Percentiles rank a stretch among this genome's conserved stretches.
Evolutionary conservation across 2,329 filamentous ascomycete species (phyloP).

Genomic region (Rutstroemia sydowiana): DNA sequence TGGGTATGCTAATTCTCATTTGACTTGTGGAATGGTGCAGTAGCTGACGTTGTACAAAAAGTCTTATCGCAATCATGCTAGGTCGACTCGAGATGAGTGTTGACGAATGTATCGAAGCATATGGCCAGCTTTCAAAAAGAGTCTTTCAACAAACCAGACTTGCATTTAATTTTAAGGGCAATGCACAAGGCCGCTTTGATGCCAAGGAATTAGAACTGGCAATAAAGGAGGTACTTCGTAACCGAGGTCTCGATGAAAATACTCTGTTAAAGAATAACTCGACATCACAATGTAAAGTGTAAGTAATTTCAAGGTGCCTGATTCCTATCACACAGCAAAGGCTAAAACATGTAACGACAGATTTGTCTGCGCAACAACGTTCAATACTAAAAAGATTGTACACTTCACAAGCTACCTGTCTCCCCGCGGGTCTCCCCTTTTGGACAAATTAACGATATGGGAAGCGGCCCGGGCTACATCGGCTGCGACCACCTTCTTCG

Average conservation of each 20-base stretch:
- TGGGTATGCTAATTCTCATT: neutral
- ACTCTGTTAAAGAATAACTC: slow-evolving; percentile 23
- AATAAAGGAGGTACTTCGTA: slow-evolving; percentile 20
- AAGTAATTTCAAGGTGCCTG: slow-evolving; percentile 1
- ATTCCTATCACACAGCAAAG: slow-evolving; percentile 4
- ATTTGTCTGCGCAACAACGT: slow-evolving; percentile 29
- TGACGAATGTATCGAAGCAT: neutral
- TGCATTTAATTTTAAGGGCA: slow-evolving; percentile 8
- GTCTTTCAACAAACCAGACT: slow-evolving; percentile 30
- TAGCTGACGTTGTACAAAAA: neutral
- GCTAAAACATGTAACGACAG: neutral
- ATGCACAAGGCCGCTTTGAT: slow-evolving; percentile 16
- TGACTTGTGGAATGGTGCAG: neutral
- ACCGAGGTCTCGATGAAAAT: slow-evolving; percentile 21
- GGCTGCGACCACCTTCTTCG: neutral
- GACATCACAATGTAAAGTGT: slow-evolving; percentile 28
- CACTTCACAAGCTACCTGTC: slow-evolving; percentile 30
- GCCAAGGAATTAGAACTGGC: slow-evolving; percentile 10
- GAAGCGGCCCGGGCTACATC: slow-evolving; percentile 35
- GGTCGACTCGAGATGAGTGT: neutral
- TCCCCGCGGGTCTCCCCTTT: slow-evolving; percentile 12
- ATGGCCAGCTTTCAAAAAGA: slow-evolving; percentile 25
- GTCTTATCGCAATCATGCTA: neutral
- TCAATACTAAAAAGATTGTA: slow-evolving; percentile 28
- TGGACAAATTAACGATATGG: slow-evolving; percentile 30